Conservation (phyloP, 2,329 filamentous ascomycete genomes). For the Nothomitra cinnamomea region DNA sequence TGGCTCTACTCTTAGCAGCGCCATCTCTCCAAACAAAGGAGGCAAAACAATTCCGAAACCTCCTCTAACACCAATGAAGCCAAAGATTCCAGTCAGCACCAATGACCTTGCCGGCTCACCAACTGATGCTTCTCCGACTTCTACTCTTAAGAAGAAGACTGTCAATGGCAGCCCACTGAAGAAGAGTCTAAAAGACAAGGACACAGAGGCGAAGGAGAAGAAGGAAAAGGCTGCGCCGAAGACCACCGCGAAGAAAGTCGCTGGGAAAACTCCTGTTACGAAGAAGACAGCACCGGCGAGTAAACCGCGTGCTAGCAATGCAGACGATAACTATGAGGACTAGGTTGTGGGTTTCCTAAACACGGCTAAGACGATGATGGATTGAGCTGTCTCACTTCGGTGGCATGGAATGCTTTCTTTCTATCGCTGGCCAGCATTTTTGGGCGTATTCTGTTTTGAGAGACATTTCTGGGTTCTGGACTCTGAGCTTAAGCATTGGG, state of each 20-base stretch:
- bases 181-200: neutral
- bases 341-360: neutral
- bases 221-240: neutral
- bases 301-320: slow-evolving; percentile 1
- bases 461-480: neutral
- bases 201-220: neutral
- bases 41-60: slow-evolving; percentile 1
- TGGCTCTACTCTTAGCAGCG: neutral
- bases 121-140: neutral
- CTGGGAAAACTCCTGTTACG: neutral
- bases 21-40: neutral
- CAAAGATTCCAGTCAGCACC: neutral
- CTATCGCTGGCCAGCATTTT: neutral
- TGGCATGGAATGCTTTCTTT: neutral
- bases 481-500: slow-evolving; percentile 2
- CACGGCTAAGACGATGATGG: neutral
- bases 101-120: neutral
- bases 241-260: neutral
- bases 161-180: neutral
- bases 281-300: neutral
- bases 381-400: neutral
- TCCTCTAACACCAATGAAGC: neutral
- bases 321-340: neutral
- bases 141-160: neutral
- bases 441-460: neutral